Base-by-base conservation (phyloP, 2,329 filamentous ascomycete genomes). In the Trichoderma aggressivum region DNA sequence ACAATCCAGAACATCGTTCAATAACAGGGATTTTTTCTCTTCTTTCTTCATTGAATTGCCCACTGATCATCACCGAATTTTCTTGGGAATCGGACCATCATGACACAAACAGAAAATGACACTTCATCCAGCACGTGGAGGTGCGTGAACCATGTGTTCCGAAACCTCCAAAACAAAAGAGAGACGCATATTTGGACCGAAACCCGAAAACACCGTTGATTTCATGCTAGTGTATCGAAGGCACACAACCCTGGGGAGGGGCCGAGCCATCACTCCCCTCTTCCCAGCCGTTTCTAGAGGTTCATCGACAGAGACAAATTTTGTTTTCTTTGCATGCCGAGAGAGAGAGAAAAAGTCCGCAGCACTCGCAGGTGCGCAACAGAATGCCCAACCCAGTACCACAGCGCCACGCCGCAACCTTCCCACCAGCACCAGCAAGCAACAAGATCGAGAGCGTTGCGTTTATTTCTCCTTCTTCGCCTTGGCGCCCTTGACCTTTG, bases 401-500 rank as follows among this genome's bases (percentile, higher is more conserved):
- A 55, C 62, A 70, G 58, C 65, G 55, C 63, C 55, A 68, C 36
- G 65, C 70, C 70, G 62, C 18, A 64, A n/a, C n/a, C 58, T 34
- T 70, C 50, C 50, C 60, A 53, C 59, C 65, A 69, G 58, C 64
- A 62, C 66, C 71, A 72, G 71, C 70, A 69, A 72, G 65, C 77
- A 79, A 76, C 74, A 74, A 75, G 78, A 79, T 82, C 47, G 50
- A 63, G 36, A 56, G 60, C 56, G 50, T 77, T 59, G 78, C 83
- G 84, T 86, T 87, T 93, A 94, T 89, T 92, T 91, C 86, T 93
- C 93, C 92, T 98, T 97, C 91, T 97, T 96, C 86, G 92, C 90
- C 88, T 91, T 90, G 83, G 91, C 91, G 85, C 94, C 94, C 93
- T 98, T 98, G 89, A 91, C 91, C 94, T 99, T 99, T 82, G 94